Evolutionary conservation across 495 filamentous ascomycete genomes (phyloP).

Genomic region (Aspergillus mulundensis): DNA sequence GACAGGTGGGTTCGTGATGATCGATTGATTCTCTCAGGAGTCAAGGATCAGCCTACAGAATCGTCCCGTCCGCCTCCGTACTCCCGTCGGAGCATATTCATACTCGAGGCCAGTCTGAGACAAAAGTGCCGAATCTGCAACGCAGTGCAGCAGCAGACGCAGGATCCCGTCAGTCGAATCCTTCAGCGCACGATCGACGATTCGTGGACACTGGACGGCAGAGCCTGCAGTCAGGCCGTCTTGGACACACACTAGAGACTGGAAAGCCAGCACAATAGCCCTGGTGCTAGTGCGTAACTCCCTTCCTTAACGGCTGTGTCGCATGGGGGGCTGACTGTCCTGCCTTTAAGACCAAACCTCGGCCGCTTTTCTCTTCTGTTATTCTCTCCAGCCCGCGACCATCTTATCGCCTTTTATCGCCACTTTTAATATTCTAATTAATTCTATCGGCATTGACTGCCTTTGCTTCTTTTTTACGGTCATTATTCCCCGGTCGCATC

Average conservation of each 20-base stretch:
- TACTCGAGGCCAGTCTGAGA: too few species aligned
- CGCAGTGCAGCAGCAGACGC: not conserved
- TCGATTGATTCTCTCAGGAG: not conserved
- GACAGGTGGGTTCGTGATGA: not conserved
- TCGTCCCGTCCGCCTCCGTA: too few species aligned
- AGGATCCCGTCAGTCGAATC: not conserved
- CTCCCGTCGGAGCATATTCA: too few species aligned
- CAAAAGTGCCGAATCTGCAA: not conserved
- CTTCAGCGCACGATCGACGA: not conserved
- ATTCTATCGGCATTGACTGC: not conserved
- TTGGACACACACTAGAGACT: not conserved
- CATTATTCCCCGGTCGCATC: not conserved
- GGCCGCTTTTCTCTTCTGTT: not conserved
- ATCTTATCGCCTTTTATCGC: not conserved
- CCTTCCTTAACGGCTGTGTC: slow-evolving; percentile 23
- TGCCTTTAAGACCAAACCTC: not conserved
- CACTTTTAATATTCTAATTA: not conserved
- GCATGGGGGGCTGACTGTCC: slow-evolving; percentile 6
- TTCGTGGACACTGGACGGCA: not conserved
- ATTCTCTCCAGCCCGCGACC: not conserved
- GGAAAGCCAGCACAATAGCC: not conserved
- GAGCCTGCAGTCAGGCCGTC: not conserved
- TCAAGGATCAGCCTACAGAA: not conserved
- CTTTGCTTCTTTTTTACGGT: not conserved
- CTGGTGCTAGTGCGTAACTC: not conserved